phyloP scores from a whole-genome alignment of 2,329 filamentous ascomycete genomes.

The Xylariomycetidae sp. region DNA sequence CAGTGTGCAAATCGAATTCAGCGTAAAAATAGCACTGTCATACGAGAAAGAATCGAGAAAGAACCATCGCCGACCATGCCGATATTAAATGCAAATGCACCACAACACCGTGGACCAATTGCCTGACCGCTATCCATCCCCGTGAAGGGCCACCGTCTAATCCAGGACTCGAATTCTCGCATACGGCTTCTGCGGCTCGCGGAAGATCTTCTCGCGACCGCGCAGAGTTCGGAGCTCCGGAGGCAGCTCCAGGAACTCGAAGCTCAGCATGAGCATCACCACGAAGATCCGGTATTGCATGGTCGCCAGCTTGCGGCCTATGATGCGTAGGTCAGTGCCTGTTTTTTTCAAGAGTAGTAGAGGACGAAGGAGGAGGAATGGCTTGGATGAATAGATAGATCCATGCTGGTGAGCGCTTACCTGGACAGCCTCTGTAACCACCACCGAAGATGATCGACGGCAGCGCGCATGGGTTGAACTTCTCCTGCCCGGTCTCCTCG shows the following conservation, averaged over 20 bases:
- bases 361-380: not conserved
- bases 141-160: too few species aligned
- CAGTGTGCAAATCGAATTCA: too few species aligned
- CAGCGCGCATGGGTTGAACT: conserved; percentile 29
- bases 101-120: too few species aligned
- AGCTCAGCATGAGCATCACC: conserved; percentile 8
- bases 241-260: conserved; percentile 10
- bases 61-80: too few species aligned
- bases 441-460: conserved; percentile 29
- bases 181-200: conserved; percentile 8
- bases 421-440: conserved; percentile 31
- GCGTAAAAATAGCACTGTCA: too few species aligned
- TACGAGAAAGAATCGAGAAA: too few species aligned
- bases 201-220: conserved; percentile 10
- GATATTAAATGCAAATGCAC: too few species aligned
- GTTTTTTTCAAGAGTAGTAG: not conserved
- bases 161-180: too few species aligned
- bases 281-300: conserved; percentile 13
- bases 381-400: not conserved
- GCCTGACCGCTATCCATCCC: too few species aligned
- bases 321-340: not conserved
- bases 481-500: conserved; percentile 16
- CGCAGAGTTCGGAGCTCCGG: conserved; percentile 3
- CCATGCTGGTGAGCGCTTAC: conserved; percentile 10
- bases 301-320: conserved; percentile 11